Conservation (phyloP, 139 green algal genomes). For the Chlamydomonas applanata region DNA sequence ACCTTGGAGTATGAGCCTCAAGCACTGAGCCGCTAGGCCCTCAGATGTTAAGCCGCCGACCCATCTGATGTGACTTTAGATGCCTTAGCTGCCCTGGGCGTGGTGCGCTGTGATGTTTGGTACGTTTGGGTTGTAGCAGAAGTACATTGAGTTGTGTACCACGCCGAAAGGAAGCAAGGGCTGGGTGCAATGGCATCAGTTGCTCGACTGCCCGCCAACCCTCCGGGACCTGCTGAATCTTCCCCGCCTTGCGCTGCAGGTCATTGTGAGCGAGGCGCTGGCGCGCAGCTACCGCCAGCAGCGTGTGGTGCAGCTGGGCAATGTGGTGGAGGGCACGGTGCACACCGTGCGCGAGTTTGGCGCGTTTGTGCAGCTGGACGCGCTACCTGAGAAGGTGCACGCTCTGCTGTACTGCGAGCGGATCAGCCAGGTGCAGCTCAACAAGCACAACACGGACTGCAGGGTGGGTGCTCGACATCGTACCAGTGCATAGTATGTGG, state of each 20-base stretch:
- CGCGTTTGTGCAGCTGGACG: conserved; percentile 5
- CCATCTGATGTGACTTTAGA: neutral
- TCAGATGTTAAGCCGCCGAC: too few species aligned
- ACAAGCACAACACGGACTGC: too few species aligned
- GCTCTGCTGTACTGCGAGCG: neutral
- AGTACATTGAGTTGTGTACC: neutral
- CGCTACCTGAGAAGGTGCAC: neutral
- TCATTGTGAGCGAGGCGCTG: conserved; percentile 1
- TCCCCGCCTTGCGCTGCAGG: neutral
- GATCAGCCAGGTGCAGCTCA: too few species aligned
- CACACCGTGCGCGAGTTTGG: neutral
- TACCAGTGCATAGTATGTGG: too few species aligned
- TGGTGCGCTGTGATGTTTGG: neutral
- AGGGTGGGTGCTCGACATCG: too few species aligned
- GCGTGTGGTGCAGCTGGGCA: neutral
- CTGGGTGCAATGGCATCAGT: too few species aligned
- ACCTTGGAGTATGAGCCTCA: too few species aligned
- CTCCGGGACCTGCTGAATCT: too few species aligned
- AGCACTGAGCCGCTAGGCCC: too few species aligned
- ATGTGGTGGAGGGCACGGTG: neutral
- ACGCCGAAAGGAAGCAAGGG: too few species aligned
- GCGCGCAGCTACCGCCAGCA: neutral
- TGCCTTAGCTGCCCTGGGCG: neutral
- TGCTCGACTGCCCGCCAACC: too few species aligned
- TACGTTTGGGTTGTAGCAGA: neutral